Evolutionary conservation across 805 yeast species (phyloP), one percentile per base, ranked within the genome.

Genomic region (Kuraishia floccosa): DNA sequence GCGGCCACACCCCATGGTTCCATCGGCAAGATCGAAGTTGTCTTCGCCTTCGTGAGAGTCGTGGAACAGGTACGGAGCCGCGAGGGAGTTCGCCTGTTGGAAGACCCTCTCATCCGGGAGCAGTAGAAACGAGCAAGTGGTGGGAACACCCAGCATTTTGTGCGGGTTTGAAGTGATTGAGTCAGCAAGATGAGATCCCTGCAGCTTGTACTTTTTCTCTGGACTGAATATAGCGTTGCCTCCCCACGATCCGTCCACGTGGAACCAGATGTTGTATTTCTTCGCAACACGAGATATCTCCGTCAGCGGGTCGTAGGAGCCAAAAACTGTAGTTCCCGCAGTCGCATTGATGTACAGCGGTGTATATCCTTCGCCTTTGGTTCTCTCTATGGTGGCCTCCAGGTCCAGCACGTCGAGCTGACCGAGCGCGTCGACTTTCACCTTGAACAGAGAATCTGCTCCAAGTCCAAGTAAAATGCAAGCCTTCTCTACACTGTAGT

Each of bases 1-100:
- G 41, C 94, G 69, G 10, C 94, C 94, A 49, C 94, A 83, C 6
- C 93, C 94, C 87, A 84, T 76, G 3, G 94, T 84, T 10, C 91
- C 93, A 49, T 81, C 89, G 1, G 89, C 94, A 34, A 83, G 65
- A 42, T 83, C 94, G 45, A 60, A 79, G 50, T 66, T 60, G 32
- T 64, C 69, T 17, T 68, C 79, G 4, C 60, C 69, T 25, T 56
- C 66, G 9, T 52, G 49, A n/a, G 56, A 50, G 34, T 63, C 61
- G 46, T 83, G 94, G 65, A 82, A 83, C 26, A 83, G 56, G 47
- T 83, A 84, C 4, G 91, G 91, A 0, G 94, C 94, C 20, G 65
- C 58, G 30, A 84, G 57, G 3, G 93, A 77, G 59, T 81, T 82
- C 10, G 93, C 77, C 29, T 65, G 64, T 41, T 75, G 79, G 56